phyloP scores from a whole-genome alignment of 2,329 filamentous ascomycete genomes.

The Colletotrichum sp. region DNA sequence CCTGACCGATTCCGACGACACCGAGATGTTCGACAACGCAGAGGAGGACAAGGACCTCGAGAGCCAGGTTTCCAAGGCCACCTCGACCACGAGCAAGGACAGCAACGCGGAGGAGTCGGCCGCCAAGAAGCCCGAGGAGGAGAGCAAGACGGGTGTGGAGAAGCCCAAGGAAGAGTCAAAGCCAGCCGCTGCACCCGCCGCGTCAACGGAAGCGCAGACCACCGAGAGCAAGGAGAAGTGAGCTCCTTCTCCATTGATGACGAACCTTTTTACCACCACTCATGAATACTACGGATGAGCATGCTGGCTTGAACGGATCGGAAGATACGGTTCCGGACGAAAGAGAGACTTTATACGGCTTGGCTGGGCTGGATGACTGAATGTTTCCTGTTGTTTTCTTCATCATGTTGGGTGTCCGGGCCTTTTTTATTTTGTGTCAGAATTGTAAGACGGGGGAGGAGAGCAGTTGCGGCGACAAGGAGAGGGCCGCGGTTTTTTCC shows the following conservation, averaged over 20 bases:
- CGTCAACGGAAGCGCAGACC: conserved; percentile 9
- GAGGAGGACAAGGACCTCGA: conserved; percentile 87
- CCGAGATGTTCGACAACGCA: conserved; percentile 89
- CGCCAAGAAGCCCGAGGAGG: conserved; percentile 23
- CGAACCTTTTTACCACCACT: neutral
- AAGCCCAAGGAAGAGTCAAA: conserved; percentile 19
- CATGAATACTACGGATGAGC: conserved; percentile 10
- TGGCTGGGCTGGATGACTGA: conserved; percentile 22
- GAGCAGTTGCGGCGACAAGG: neutral
- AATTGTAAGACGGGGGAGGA: neutral
- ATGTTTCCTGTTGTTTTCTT: conserved; percentile 24
- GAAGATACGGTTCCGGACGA: conserved; percentile 10
- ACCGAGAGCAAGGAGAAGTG: conserved; percentile 17
- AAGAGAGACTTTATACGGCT: conserved; percentile 16
- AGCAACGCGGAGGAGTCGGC: conserved; percentile 26
- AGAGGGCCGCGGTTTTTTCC: neutral
- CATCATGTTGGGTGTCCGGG: conserved; percentile 21
- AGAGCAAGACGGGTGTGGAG: conserved; percentile 15
- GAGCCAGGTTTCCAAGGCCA: conserved; percentile 76
- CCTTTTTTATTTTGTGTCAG: neutral
- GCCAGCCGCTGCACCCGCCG: neutral
- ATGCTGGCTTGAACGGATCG: conserved; percentile 8
- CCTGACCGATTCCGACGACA: conserved; percentile 85
- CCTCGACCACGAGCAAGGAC: conserved; percentile 18
- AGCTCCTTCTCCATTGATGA: neutral